These are phyloP conservation scores for Amanita inopinata DNA, from an alignment of 768 basidiomycete genomes.

Conservation along the genomic window DNA sequence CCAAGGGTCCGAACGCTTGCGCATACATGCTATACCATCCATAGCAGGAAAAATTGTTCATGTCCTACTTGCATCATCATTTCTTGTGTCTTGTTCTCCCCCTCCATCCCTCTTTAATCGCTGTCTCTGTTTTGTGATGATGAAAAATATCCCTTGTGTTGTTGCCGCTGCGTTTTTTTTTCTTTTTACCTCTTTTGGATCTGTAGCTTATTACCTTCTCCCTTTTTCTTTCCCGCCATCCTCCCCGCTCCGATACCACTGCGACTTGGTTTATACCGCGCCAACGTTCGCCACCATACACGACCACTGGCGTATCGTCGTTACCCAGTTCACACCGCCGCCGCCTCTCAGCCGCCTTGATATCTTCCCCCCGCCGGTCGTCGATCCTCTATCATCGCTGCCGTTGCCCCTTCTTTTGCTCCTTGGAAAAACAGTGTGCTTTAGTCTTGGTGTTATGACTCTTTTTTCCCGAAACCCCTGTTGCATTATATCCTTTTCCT, in stretches of 20 bases:
- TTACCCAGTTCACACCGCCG: slow-evolving; percentile 4
- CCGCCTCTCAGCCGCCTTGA: slow-evolving; percentile 1
- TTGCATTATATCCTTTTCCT: slow-evolving; percentile 5
- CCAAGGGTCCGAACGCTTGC: slow-evolving; percentile 5
- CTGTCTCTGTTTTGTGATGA: slow-evolving; percentile 8
- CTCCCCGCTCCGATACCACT: slow-evolving; percentile 3
- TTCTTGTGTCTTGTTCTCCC: slow-evolving; percentile 6
- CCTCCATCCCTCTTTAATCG: slow-evolving; percentile 7
- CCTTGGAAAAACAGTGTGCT: slow-evolving; percentile 7
- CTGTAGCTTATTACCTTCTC: slow-evolving; percentile 10
- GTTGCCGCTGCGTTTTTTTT: slow-evolving; percentile 9
- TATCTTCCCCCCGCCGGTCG: slow-evolving; percentile 3
- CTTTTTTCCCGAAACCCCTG: neutral
- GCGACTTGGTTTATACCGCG: slow-evolving; percentile 4
- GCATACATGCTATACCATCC: slow-evolving; percentile 2
- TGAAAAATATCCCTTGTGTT: slow-evolving; percentile 1
- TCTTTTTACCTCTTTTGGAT: slow-evolving; percentile 8
- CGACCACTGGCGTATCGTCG: slow-evolving; percentile 2
- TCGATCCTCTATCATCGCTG: slow-evolving; percentile 5
- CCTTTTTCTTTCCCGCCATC: neutral
- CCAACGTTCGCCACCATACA: slow-evolving; percentile 1
- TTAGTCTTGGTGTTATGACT: slow-evolving; percentile 8
- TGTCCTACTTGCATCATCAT: neutral
- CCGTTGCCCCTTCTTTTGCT: neutral
- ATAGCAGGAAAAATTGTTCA: neutral